A percentile compares a stretch with the other conserved stretches of the same genome.
phyloP scores from a whole-genome alignment of 2,329 filamentous ascomycete genomes.

The Talaromyces sp. region DNA sequence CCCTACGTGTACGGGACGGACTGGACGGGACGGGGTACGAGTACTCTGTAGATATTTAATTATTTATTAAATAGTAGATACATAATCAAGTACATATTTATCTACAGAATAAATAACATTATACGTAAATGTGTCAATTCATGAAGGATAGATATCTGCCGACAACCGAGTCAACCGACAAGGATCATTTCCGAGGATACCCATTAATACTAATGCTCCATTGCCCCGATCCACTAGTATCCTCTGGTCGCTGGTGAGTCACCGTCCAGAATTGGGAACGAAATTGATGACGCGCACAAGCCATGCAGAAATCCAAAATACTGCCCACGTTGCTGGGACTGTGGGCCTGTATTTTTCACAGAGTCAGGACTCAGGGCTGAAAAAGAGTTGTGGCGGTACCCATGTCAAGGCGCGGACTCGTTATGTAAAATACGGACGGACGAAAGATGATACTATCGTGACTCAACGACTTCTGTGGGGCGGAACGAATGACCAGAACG shows the following conservation, averaged over 20 bases:
- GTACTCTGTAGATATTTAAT: too few relatives aligned
- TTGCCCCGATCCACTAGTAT: not conserved
- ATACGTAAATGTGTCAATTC: too few relatives aligned
- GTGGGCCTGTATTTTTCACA: not conserved
- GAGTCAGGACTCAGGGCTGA: not conserved
- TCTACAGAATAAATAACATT: too few relatives aligned
- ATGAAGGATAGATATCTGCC: not conserved
- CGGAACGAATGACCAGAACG: not conserved
- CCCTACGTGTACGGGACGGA: not conserved
- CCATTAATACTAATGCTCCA: not conserved
- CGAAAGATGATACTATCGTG: not conserved
- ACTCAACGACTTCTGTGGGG: not conserved
- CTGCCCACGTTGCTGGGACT: not conserved
- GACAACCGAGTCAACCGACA: not conserved
- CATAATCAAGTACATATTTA: too few relatives aligned
- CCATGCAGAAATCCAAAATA: not conserved
- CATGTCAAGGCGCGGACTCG: not conserved
- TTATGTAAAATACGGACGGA: too few relatives aligned
- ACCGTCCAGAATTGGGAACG: too few relatives aligned
- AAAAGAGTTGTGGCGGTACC: not conserved
- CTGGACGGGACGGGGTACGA: not conserved
- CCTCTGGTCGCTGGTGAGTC: not conserved
- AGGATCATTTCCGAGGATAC: not conserved
- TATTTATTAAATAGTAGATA: too few relatives aligned
- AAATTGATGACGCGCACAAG: not conserved